A percentile compares a stretch with the other conserved stretches of the same genome.
Evolutionary conservation across 441 rosid species (phyloP).

Genomic region (Euphorbia neoarborescens): DNA sequence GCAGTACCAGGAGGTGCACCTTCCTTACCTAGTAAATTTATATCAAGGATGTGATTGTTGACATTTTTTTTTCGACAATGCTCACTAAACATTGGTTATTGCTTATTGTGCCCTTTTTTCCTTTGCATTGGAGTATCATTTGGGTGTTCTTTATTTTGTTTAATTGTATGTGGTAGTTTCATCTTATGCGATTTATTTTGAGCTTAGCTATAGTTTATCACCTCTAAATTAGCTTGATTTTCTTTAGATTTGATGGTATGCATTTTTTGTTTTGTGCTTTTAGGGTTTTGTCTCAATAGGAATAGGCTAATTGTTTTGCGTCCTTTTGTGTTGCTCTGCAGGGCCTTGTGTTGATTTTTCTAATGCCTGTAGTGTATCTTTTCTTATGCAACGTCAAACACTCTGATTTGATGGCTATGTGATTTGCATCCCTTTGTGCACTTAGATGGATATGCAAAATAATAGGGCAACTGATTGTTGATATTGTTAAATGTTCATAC

Average conservation of each 20-base stretch:
- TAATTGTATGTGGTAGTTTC: neutral
- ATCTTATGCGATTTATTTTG: neutral
- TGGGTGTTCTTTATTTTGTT: neutral
- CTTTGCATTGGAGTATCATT: neutral
- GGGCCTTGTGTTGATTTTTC: neutral
- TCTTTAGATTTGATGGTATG: neutral
- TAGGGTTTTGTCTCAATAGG: neutral
- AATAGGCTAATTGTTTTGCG: neutral
- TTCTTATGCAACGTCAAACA: neutral
- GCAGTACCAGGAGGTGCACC: constrained; percentile 41
- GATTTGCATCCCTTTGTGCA: neutral
- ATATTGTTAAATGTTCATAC: neutral
- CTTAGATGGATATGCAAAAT: neutral
- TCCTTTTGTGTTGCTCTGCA: neutral
- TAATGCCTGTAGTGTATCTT: neutral
- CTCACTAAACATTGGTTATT: neutral
- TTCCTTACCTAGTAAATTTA: neutral
- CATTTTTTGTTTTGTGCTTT: neutral
- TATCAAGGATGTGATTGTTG: neutral
- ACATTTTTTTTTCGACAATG: constrained; percentile 6
- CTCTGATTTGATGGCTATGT: constrained; percentile 3
- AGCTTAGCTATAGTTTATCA: neutral
- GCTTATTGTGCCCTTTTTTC: neutral
- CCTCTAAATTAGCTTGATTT: neutral
- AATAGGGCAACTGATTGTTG: neutral